Conservation (phyloP, 805 yeast species). For the Candida easanensis region DNA sequence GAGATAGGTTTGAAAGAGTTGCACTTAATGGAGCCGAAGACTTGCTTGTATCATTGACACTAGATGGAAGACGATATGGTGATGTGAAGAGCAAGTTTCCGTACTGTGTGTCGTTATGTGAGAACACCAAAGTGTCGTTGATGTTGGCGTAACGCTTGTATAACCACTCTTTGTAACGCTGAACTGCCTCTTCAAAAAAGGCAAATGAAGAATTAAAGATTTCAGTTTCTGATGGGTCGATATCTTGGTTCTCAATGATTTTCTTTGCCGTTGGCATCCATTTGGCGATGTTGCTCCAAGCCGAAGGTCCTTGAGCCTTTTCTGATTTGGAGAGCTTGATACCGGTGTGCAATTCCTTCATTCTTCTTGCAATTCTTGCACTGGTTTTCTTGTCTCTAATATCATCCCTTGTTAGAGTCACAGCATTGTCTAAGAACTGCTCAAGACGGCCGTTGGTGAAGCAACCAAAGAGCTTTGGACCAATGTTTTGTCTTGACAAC, state of each 20-base stretch:
- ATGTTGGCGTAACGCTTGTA: constrained; percentile 44
- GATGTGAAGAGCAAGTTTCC: constrained; percentile 75
- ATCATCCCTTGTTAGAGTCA: constrained; percentile 69
- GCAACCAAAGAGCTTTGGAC: constrained; percentile 86
- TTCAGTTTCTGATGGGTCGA: constrained; percentile 34
- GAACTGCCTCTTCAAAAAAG: constrained; percentile 46
- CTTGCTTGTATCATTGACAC: background rate
- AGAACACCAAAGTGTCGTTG: constrained; percentile 61
- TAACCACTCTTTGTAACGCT: constrained; percentile 62
- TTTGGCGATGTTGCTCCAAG: constrained; percentile 66
- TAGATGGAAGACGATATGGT: constrained; percentile 31
- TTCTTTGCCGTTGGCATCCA: constrained; percentile 58
- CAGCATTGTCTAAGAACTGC: constrained; percentile 83
- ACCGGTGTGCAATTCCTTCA: constrained; percentile 89
- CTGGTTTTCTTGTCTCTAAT: constrained; percentile 74
- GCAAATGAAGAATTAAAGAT: constrained; percentile 46
- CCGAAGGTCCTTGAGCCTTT: constrained; percentile 55
- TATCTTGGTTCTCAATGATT: constrained; percentile 37
- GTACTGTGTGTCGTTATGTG: constrained; percentile 96
- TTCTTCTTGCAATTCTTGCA: constrained; percentile 88
- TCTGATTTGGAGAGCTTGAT: constrained; percentile 63
- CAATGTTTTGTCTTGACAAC: constrained; percentile 74
- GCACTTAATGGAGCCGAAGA: constrained; percentile 6
- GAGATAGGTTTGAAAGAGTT: constrained; percentile 22
- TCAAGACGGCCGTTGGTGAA: constrained; percentile 92